These are phyloP conservation scores for Perkinsus olseni DNA, from an alignment of 169 alveolate genomes.

Conservation along the genomic window DNA sequence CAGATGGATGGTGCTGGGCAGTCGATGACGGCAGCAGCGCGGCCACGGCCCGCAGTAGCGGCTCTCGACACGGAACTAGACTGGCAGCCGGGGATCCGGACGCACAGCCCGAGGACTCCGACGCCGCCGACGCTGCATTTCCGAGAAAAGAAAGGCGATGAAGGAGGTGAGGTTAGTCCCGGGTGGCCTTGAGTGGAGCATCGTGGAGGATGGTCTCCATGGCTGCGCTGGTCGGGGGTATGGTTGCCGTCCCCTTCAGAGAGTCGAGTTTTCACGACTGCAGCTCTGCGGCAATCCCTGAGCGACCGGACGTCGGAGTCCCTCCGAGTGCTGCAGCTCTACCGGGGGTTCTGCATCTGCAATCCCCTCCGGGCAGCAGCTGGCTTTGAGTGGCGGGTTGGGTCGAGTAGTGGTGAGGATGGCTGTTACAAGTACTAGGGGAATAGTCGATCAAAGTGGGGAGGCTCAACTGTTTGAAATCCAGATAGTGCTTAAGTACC, in stretches of 20 bases:
- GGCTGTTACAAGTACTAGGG: not conserved
- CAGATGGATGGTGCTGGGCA: not conserved
- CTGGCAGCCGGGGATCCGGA: not conserved
- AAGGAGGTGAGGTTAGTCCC: not conserved
- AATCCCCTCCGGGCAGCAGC: not conserved
- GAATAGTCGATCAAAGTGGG: too few species aligned
- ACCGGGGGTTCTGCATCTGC: not conserved
- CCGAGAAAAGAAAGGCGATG: not conserved
- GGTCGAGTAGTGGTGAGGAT: not conserved
- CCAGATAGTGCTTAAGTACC: too few species aligned
- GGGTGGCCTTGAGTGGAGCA: too few species aligned
- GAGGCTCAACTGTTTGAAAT: too few species aligned
- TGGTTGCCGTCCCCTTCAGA: not conserved
- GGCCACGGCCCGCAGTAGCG: not conserved
- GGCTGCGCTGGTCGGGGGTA: too few species aligned
- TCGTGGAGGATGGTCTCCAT: not conserved
- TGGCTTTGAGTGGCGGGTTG: not conserved
- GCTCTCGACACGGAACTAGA: not conserved
- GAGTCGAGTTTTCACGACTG: not conserved
- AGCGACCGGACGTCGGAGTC: not conserved
- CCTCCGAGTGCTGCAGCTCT: not conserved
- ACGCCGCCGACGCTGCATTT: not conserved
- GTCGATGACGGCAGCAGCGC: too few species aligned
- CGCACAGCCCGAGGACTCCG: not conserved
- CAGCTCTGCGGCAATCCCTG: not conserved